Conservation (phyloP, 768 basidiomycete species). For the Suillus americanus region DNA sequence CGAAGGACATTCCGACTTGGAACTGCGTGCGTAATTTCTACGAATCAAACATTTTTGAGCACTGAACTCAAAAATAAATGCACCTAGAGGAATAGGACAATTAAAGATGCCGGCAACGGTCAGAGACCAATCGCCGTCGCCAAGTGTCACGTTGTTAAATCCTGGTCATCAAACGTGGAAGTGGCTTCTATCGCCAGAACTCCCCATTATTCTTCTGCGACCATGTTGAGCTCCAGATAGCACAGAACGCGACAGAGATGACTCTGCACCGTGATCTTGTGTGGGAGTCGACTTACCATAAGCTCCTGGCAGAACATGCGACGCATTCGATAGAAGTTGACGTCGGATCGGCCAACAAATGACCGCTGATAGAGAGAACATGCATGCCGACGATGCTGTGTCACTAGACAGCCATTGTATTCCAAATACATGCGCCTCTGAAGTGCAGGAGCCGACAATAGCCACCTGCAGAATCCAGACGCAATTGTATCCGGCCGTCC, state of each 20-base stretch:
- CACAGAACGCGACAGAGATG: not conserved
- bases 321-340: not conserved
- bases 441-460: not conserved
- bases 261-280: not conserved
- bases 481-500: not conserved
- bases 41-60: too few relatives aligned
- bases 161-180: not conserved
- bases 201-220: not conserved
- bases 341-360: not conserved
- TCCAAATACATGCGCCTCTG: too few relatives aligned
- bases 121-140: slow-evolving; percentile 10
- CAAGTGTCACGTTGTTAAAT: too few relatives aligned
- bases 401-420: too few relatives aligned
- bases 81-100: too few relatives aligned
- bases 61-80: too few relatives aligned
- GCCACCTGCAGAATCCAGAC: not conserved
- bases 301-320: not conserved
- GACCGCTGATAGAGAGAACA: not conserved
- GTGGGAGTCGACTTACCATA: not conserved
- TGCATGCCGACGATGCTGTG: too few relatives aligned
- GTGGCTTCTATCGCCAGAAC: not conserved
- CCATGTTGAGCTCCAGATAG: not conserved
- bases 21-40: too few relatives aligned
- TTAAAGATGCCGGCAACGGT: too few relatives aligned
- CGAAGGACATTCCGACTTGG: too few relatives aligned